Evolutionary conservation across 1,284 basidiomycete species (phyloP).

Genomic region (Heliocybe sulcata): DNA sequence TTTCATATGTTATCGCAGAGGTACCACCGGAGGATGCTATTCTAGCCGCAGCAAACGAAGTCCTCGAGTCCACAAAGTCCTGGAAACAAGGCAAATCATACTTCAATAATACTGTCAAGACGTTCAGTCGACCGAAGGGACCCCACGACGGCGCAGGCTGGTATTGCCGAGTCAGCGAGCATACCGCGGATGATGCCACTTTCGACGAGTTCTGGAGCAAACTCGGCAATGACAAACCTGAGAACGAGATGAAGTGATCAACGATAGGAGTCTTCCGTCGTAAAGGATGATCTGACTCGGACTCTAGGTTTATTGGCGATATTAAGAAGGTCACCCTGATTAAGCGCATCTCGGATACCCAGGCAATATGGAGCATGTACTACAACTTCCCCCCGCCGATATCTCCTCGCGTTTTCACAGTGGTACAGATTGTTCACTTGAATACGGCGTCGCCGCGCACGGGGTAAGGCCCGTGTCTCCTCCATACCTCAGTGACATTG

Average conservation of each 20-base stretch:
- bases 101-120: slow-evolving; percentile 46
- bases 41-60: slow-evolving; percentile 41
- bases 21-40: slow-evolving; percentile 54
- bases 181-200: slow-evolving; percentile 51
- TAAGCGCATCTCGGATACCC: slow-evolving; percentile 53
- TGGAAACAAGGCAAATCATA: slow-evolving; percentile 67
- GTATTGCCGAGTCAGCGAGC: slow-evolving; percentile 62
- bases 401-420: slow-evolving; percentile 70
- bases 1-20: slow-evolving; percentile 25
- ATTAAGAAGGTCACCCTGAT: slow-evolving; percentile 58
- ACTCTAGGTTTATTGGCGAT: slow-evolving; percentile 51
- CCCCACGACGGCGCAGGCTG: slow-evolving; percentile 50
- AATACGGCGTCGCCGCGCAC: slow-evolving; percentile 38
- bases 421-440: slow-evolving; percentile 54
- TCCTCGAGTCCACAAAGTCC: slow-evolving; percentile 43
- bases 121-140: slow-evolving; percentile 41
- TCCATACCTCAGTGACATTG: not conserved
- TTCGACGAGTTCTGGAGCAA: slow-evolving; percentile 70
- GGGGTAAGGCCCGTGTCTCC: slow-evolving; percentile 37
- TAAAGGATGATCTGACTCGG: too few relatives aligned
- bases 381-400: slow-evolving; percentile 67
- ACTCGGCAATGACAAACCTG: slow-evolving; percentile 55
- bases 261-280: too few relatives aligned
- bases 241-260: slow-evolving; percentile 67
- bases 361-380: slow-evolving; percentile 63